Base-by-base conservation (phyloP, 495 filamentous ascomycete species). In the Penicillium angulare region DNA sequence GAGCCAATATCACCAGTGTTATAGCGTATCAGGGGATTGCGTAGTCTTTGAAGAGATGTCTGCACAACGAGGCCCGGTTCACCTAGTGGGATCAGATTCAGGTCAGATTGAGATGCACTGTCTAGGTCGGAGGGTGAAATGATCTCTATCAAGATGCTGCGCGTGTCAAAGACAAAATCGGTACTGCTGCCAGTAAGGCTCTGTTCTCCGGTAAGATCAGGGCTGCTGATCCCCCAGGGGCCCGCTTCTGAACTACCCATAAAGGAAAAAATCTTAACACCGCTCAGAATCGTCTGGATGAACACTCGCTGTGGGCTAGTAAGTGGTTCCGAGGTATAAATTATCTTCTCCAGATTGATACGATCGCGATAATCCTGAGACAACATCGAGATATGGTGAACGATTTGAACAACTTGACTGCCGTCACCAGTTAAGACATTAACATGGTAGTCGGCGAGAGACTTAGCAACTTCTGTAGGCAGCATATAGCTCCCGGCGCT, bases 21-120 rank as follows among this genome's bases (percentile, higher is more conserved):
- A 45, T 71, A 75, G 7, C 72, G 64, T 9, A 75, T 62, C 3
- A 74, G 54, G 0, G 72, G 72, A 33, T 75, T 69, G 1, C 67
- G 60, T 3, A 64, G 40, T 4, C 69, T 60, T 24, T 63, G 56
- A 3, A 75, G 50, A 1, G 71, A 74, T 2, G 69, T 75, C 27
- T 68, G 59, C 0, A 68, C 60, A 16, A 74, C 42, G 16, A 70
- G 26, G 0, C 72, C 71, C 3, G 45, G 29, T 26, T 65, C 50
- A 1, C 59, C 64, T 1, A 60, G 52, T 2, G 63, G 55, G 0
- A 17, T 10, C 13, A 15, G 47, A 9, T n/a, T 32, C 8, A 21
- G 33, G 5, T 40, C 15, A 46, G 23, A 10, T 5, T 26, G 10
- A 15, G 17, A n/a, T 20, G 15, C 13, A 7, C 20, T 16, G 3